Evolutionary conservation across 768 basidiomycete species (phyloP), one percentile per base, ranked within the genome.

Genomic region (Hericium alpestre): DNA sequence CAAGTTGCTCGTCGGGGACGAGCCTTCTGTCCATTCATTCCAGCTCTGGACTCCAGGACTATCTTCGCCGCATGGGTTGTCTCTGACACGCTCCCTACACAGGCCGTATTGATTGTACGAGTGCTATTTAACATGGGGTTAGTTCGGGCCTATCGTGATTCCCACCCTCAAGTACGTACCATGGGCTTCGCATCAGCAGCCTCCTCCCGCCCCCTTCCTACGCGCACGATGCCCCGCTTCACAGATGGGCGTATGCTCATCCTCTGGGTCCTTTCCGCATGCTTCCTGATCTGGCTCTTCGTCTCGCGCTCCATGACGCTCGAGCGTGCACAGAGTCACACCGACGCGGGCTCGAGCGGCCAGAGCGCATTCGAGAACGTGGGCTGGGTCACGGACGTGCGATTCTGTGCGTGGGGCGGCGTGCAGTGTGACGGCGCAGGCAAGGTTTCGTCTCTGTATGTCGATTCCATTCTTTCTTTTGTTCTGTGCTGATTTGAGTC

Each of bases 371-470:
- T 80, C 9, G 68, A 70, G 51, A 73, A 71, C 20, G 71, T 70
- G 1, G 73, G 72, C 6, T 80, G 79, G 79, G 68, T 71, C 50
- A 72, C 74, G 59, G 73, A 78, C 52, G 61, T 72, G 40, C 67
- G 70, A 51, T 76, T 76, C 59, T 79, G 78, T 59, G 65, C 70
- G 1, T 80, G 79, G 79, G 66, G 59, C 7, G 79, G 79, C 2
- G 73, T 80, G 3, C 63, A 60, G 27, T 80, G 79, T 59, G 71
- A 74, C 61, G 63, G 67, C 4, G 65, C 68, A 22, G 77, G 77
- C 3, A 61, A 65, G 27, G 71, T 79, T 3, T 64, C 69, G 15
- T 71, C 71, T 8, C 57, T 80, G 78, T 79, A 43, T 61, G 77
- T 71, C 1, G 27, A 7, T 40, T 9, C 40, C 12, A 37, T 15